These are phyloP conservation scores for Knoxdaviesia capensis DNA, from an alignment of 2,329 filamentous ascomycete species.

Conservation along the genomic window DNA sequence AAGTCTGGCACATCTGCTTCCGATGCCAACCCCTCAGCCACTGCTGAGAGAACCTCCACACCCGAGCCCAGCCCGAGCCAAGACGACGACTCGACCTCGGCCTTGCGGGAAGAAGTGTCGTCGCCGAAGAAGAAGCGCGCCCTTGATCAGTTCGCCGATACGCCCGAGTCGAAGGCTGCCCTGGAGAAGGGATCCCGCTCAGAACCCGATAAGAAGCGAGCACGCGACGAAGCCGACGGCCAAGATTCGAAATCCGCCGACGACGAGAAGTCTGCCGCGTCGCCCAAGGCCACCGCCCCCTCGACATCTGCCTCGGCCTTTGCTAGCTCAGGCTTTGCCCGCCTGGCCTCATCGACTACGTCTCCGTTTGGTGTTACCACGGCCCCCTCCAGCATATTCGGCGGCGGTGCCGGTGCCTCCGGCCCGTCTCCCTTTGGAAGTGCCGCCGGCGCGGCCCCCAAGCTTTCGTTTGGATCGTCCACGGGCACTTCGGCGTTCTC, in stretches of 20 bases:
- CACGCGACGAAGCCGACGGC: constrained; percentile 27
- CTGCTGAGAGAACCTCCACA: constrained; percentile 10
- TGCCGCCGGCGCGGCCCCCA: constrained; percentile 12
- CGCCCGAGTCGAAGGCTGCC: constrained; percentile 19
- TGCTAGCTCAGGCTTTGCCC: constrained; percentile 46
- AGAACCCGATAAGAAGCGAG: constrained; percentile 46
- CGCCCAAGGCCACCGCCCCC: constrained; percentile 10
- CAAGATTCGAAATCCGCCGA: constrained; percentile 8
- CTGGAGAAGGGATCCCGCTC: constrained; percentile 23
- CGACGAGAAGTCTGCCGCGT: constrained; percentile 9
- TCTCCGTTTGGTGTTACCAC: constrained; percentile 42
- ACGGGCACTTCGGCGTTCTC: constrained; percentile 25
- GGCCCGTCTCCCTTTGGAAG: constrained; percentile 12
- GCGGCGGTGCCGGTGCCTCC: constrained; percentile 8
- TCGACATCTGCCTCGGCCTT: constrained; percentile 41
- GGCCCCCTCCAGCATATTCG: constrained; percentile 12
- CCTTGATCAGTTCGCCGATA: constrained; percentile 34
- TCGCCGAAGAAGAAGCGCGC: constrained; percentile 49
- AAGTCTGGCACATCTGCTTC: constrained; percentile 14
- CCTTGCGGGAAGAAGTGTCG: constrained; percentile 24
- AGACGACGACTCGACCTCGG: constrained; percentile 16
- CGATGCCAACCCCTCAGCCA: constrained; percentile 8
- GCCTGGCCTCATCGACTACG: constrained; percentile 36
- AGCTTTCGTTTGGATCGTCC: constrained; percentile 26
- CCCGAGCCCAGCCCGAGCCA: constrained; percentile 15